Evolutionary conservation across 129 eudicot species (phyloP), one percentile per base, ranked within the genome.

Genomic region (Saussurea involucrata): DNA sequence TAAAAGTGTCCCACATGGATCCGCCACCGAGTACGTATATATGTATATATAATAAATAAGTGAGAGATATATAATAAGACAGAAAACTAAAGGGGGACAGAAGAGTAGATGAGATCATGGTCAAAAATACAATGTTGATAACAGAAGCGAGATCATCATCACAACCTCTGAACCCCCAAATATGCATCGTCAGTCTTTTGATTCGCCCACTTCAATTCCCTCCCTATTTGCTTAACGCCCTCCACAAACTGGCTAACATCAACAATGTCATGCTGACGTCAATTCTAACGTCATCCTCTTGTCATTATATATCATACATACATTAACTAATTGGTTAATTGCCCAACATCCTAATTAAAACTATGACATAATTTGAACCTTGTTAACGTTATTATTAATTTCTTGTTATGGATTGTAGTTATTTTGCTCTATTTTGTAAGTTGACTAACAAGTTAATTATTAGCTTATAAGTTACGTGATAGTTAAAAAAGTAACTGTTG

Each of bases 131-230:
- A 70, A 78, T 25, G 77, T 63, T 27, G 72, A 44, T 78, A 71
- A 71, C 66, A 78, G 60, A 78, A 34, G 8, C 22, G 21, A 72
- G 63, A 42, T 33, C 20, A 69, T 78, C 46, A 78, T 78, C 46
- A 69, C 76, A 58, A 58, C n/a, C 8, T 46, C 42, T 75, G 79
- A 75, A 75, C 72, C 72, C 44, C 37, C 44, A 75, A 64, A 75
- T 75, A 75, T 75, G 79, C 79, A 63, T 75, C 79, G 72, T 75
- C 65, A 75, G 79, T 24, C 25, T 6, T 78, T 69, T 79, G 77
- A 71, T 79, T 71, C 49, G 34, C 82, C 49, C 72, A 78, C 77
- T 71, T 68, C 25, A 78, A 76, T 71, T 68, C 25, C 75, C 44
- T 66, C 66, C 75, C 44, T 66, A 53, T 53, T 78, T 63, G 65